phyloP scores from a whole-genome alignment of 208 protist genomes.

The Tetramitus jugosus region DNA sequence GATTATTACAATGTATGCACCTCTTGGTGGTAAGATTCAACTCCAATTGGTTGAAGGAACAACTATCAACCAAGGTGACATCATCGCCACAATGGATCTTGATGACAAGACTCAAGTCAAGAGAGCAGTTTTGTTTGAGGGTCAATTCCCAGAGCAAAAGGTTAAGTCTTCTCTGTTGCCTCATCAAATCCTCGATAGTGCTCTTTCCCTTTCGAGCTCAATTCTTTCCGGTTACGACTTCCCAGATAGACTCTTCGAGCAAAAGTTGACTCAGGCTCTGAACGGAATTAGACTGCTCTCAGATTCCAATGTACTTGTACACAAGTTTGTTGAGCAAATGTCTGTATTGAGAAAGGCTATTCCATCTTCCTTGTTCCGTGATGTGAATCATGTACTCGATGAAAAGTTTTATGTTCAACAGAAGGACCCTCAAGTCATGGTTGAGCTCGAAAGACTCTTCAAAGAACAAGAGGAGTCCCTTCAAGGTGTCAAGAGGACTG shows the following conservation, averaged over 20 bases:
- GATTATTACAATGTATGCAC: conserved; percentile 78
- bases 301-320: neutral
- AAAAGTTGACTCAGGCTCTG: neutral
- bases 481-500: neutral
- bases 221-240: neutral
- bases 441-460: no score
- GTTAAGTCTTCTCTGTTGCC: neutral
- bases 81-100: conserved; percentile 78
- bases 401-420: no score
- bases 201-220: neutral
- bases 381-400: no score
- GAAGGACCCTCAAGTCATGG: no score
- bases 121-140: conserved; percentile 32
- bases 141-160: conserved; percentile 10
- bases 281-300: neutral
- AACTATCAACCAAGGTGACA: conserved; percentile 77
- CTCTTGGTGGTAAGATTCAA: conserved; percentile 61
- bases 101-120: conserved; percentile 77
- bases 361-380: neutral
- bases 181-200: neutral
- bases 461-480: no score
- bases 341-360: conserved; percentile 7
- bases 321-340: neutral
- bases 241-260: neutral
- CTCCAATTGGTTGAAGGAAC: conserved; percentile 64